A percentile compares a stretch with the other conserved stretches of the same genome.
Evolutionary conservation across 164 flowering plant species (phyloP).

Genomic region (Piper betle): DNA sequence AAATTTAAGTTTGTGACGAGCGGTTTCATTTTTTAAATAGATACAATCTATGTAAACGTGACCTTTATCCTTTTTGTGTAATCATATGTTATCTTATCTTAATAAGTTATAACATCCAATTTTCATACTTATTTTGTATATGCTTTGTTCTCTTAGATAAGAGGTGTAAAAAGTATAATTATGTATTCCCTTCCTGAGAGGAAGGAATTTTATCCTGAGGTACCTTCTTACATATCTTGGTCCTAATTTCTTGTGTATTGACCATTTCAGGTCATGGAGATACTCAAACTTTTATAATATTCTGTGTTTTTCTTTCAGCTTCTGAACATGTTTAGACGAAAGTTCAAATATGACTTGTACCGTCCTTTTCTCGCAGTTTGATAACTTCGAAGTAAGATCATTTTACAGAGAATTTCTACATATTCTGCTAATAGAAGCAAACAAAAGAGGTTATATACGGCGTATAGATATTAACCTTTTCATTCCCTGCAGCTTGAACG

Average conservation of each 20-base stretch:
- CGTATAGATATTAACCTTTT: not conserved
- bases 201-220: constrained; percentile 94
- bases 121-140: not conserved
- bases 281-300: not conserved
- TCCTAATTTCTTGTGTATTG: not conserved
- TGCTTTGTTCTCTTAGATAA: constrained; percentile 35
- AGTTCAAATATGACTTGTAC: constrained; percentile 50
- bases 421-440: not conserved
- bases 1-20: constrained; percentile 88
- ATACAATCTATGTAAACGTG: constrained; percentile 56
- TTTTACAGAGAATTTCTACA: not conserved
- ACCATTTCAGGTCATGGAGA: not conserved
- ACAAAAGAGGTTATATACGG: not conserved
- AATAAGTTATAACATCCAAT: not conserved
- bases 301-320: constrained; percentile 32
- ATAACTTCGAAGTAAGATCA: constrained; percentile 47
- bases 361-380: constrained; percentile 70
- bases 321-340: constrained; percentile 74
- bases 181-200: constrained; percentile 90
- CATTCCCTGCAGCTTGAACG: constrained; percentile 55
- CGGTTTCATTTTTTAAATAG: constrained; percentile 84
- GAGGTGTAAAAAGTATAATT: constrained; percentile 77
- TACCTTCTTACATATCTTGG: constrained; percentile 6
- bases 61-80: not conserved
- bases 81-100: not conserved